Base-by-base conservation (phyloP, 2,329 filamentous ascomycete genomes). In the Sphaerulina vaccinii region DNA sequence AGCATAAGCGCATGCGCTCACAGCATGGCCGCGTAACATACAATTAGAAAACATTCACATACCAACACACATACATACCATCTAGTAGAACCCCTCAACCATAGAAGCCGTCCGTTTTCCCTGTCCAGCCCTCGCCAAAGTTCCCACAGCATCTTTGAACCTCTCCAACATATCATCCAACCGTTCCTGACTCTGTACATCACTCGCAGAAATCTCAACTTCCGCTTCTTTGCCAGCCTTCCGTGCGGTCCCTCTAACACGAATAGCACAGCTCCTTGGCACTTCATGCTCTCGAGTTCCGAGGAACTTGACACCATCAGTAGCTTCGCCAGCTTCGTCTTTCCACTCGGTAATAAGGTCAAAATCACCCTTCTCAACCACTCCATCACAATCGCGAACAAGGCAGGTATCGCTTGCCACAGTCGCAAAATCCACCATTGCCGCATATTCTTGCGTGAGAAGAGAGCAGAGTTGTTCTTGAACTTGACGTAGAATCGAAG, bases 221-320 rank as follows among this genome's bases (percentile, higher is more conserved):
- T 18, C 38, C 7, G 24, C n/a, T n/a, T n/a, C 11, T 3, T 5
- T 23, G 3, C 50, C 50, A 13, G 38, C 19, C 0, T 23, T 19
- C 46, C 16, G 8, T 21, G 27, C 23, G 5, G 29, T 15, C 0
- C 44, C 32, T 22, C 24, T 33, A 16, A 52, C 33, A 15, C 45
- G 16, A 22, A 52, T 44, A 6, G 38, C 44, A 41, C 36, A 40
- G 16, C 37, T 43, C 41, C 41, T 39, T 27, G 19, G 19, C 7
- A 27, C n/a, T n/a, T n/a, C 24, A 40, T 29, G 32, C 35, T 41
- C 49, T 11, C 44, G 16, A 7, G 7, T 37, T 9, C 44, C 44
- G 33, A 47, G 23, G 18, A 32, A 47, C 7, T 27, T 47, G 11
- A 47, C 33, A 9, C 44, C 21, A n/a, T 39, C 35, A 5, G 11